These are phyloP conservation scores for Stachybotrys chartarum DNA, from an alignment of 2,329 filamentous ascomycete genomes.

Conservation along the genomic window DNA sequence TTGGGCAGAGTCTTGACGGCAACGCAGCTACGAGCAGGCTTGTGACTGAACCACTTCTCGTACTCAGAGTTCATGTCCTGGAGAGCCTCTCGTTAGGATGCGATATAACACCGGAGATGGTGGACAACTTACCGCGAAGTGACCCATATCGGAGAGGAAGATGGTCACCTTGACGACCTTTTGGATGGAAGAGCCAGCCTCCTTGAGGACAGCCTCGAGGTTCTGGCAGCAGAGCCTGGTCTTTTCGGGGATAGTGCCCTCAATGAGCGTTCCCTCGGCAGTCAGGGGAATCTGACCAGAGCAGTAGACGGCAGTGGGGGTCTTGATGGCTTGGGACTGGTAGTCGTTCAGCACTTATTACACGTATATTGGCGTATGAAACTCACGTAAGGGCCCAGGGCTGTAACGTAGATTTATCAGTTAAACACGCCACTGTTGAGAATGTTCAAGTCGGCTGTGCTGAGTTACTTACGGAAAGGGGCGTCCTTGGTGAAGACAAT, in stretches of 20 bases:
- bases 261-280: conserved; percentile 45
- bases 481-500: conserved; percentile 53
- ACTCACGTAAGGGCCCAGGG: conserved; percentile 57
- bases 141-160: conserved; percentile 85
- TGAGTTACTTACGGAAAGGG: conserved; percentile 42
- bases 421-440: not conserved
- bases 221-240: conserved; percentile 63
- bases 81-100: not conserved
- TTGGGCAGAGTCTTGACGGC: conserved; percentile 85
- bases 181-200: conserved; percentile 68
- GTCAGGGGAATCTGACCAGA: conserved; percentile 67
- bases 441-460: not conserved
- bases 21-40: conserved; percentile 83
- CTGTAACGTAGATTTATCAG: conserved; percentile 22
- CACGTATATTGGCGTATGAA: not conserved
- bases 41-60: conserved; percentile 74
- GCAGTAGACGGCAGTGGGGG: conserved; percentile 57
- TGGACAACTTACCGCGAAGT: conserved; percentile 56
- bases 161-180: conserved; percentile 88
- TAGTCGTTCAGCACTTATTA: not conserved
- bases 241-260: conserved; percentile 57
- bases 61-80: conserved; percentile 79
- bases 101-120: not conserved
- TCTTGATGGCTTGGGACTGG: conserved; percentile 62
- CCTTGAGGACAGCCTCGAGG: conserved; percentile 74